These are phyloP conservation scores for Excoecaria cochinchinensis DNA, from an alignment of 345 rosid species.

Conservation along the genomic window DNA sequence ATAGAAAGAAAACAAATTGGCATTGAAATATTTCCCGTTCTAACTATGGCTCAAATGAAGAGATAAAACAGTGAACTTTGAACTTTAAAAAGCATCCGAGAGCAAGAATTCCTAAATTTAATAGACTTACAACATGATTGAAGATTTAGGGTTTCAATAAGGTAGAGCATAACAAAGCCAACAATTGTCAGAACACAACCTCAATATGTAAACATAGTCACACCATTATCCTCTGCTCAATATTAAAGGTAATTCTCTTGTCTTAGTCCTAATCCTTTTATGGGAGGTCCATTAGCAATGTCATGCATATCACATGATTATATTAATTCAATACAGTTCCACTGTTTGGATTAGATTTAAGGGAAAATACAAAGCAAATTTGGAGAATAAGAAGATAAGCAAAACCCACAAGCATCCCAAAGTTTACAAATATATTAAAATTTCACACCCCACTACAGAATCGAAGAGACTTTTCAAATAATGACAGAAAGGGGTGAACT, in stretches of 20 bases:
- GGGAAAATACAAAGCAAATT: background rate
- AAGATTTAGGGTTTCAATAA: background rate
- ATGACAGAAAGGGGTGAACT: conserved; percentile 9
- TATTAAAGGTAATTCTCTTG: too few relatives aligned
- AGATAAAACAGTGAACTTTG: background rate
- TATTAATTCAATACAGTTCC: background rate
- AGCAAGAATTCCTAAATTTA: background rate
- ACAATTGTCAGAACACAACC: too few relatives aligned
- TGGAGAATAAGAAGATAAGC: background rate
- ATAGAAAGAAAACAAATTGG: too few relatives aligned
- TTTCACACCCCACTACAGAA: background rate
- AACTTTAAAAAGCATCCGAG: background rate
- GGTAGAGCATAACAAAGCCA: background rate
- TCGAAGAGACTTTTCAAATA: conserved; percentile 9
- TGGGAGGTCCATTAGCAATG: background rate
- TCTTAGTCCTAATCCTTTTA: too few relatives aligned
- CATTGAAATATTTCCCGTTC: background rate
- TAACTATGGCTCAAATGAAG: background rate
- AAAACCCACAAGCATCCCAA: background rate
- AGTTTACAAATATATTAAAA: too few relatives aligned
- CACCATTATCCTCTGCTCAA: background rate
- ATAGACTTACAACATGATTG: background rate
- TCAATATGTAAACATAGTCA: too few relatives aligned
- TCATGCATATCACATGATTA: background rate
- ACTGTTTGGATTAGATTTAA: background rate